Evolutionary conservation across 331 rosid genomes (phyloP).

Genomic region (Saraca asoca): DNA sequence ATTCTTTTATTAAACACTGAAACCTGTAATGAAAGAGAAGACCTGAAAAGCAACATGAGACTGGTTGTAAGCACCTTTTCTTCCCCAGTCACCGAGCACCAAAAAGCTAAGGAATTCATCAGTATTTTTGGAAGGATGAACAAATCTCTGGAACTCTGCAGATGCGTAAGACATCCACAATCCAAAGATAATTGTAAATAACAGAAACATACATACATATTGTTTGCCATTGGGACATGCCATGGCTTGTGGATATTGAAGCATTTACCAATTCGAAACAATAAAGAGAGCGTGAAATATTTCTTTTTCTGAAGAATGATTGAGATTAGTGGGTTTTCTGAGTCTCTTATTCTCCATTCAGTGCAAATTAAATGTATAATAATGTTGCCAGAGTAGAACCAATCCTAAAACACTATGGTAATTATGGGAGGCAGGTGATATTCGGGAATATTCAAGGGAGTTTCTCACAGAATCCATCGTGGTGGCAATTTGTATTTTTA

Average conservation of each 20-base stretch:
- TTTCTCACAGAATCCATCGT: no score
- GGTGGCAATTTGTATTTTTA: no score
- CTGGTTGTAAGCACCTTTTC: constrained; percentile 75
- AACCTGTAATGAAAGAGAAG: constrained; percentile 1
- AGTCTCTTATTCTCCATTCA: no score
- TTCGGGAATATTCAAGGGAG: not conserved
- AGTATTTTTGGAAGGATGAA: constrained; percentile 46
- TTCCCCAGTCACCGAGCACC: constrained; percentile 92
- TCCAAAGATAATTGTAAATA: constrained; percentile 36
- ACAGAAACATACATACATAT: constrained; percentile 3
- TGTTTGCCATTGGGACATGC: constrained; percentile 12
- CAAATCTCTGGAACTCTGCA: constrained; percentile 57
- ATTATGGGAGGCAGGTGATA: not conserved
- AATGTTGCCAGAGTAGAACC: no score
- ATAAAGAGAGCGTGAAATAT: not conserved
- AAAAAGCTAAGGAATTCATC: constrained; percentile 71
- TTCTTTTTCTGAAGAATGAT: no score
- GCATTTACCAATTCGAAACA: not conserved
- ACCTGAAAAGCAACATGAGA: constrained; percentile 86
- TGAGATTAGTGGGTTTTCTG: no score
- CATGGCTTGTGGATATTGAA: constrained; percentile 27
- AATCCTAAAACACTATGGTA: no score
- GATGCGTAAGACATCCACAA: constrained; percentile 36
- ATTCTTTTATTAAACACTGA: not conserved
- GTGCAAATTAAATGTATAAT: no score